Base-by-base conservation (phyloP, 2,329 filamentous ascomycete species). In the Emericellopsis atlantica region DNA sequence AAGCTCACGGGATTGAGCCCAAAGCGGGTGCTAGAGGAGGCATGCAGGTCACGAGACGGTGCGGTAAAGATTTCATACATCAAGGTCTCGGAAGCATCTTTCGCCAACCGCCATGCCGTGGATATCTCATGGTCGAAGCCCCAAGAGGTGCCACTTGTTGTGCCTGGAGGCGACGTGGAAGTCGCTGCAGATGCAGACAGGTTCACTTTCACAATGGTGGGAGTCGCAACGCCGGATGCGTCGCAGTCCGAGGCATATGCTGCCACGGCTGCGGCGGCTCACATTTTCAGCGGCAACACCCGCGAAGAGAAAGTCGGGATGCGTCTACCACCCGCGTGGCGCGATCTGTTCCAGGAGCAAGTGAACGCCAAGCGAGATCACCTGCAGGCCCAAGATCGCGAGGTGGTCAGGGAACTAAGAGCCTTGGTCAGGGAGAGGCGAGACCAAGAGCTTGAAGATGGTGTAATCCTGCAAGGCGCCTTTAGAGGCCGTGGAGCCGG, bases 241-340 rank as follows among this genome's bases (percentile, higher is more conserved):
- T 78, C 80, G 47, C 89, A 98, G 55, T 93, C 92, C 6, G 89
- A 96, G 58, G 81, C 81, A 1, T 96, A 81, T 50, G 73, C 92
- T 34, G 84, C 88, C 6, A 94, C 88, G 0, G 70, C 77, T 11
- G 86, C 84, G 2, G 64, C 98, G 2, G 95, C 94, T 56, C 72
- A 84, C 33, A 69, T 94, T 1, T 95, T 88, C 48, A 77, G 79
- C 2, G 72, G 75, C n/a, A 84, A 79, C 14, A 62, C 76, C 0
- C 92, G 86, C 50, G 90, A 96, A 53, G 87, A 93, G 47, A 96
- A 93, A 56, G 76, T 86, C 3, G 82, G 81, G 44, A 58, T 94
- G 46, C 76, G 84, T 39, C 66, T 98, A 14, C 86, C 89, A 4
- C 69, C 81, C 1, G 70, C 76, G 2, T 98, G 87, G 84, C 79